These are phyloP conservation scores for Fusarium sp. DNA, from an alignment of 2,329 filamentous ascomycete genomes.

Conservation along the genomic window DNA sequence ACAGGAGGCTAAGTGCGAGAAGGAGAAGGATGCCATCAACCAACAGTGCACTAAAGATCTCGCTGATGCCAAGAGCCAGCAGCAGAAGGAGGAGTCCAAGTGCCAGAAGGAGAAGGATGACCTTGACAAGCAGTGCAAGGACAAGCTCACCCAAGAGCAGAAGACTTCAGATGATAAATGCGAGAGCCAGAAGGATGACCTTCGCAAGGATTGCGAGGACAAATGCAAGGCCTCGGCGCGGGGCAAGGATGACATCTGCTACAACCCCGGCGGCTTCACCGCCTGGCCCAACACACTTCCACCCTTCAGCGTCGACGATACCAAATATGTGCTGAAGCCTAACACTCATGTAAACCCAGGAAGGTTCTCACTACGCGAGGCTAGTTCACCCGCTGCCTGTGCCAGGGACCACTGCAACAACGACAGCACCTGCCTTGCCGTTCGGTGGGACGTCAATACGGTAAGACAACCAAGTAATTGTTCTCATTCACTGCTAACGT, in stretches of 20 bases:
- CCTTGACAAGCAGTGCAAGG: neutral
- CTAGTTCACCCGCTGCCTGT: slow-evolving; percentile 1
- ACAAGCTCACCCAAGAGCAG: neutral
- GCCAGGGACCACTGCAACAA: neutral
- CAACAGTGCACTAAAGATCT: neutral
- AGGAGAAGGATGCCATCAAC: neutral
- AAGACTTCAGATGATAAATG: neutral
- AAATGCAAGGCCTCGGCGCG: neutral
- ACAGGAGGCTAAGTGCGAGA: neutral
- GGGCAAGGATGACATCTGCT: slow-evolving; percentile 3
- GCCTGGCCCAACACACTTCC: neutral
- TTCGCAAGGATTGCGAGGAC: neutral
- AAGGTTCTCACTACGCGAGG: neutral
- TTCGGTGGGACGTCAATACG: neutral
- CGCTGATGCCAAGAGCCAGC: neutral
- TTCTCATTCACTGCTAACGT: neutral
- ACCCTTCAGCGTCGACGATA: neutral
- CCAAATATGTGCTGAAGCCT: neutral
- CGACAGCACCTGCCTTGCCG: neutral
- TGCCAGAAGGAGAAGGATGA: neutral
- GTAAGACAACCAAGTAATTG: neutral
- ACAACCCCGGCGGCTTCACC: neutral
- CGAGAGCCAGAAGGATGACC: neutral
- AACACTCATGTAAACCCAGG: neutral
- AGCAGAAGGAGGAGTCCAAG: neutral